A percentile compares a stretch with the other conserved stretches of the same genome.
Evolutionary conservation across 2,329 filamentous ascomycete genomes (phyloP).

Genomic region (Aspergillus calidoustus): DNA sequence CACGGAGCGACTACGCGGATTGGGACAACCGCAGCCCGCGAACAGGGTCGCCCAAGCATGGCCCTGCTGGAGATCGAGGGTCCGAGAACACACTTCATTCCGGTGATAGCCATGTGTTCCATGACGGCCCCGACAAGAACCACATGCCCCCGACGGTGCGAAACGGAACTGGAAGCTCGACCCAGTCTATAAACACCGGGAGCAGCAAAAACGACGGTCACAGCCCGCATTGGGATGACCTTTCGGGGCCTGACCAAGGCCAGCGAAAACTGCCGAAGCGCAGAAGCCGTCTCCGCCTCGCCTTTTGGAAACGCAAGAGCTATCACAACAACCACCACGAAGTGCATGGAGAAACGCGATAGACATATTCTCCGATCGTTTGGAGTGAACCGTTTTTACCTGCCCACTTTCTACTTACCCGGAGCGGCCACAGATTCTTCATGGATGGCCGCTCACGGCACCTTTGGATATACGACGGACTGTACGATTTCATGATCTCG

Average conservation of each 20-base stretch:
- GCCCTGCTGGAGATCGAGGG: conserved; percentile 19
- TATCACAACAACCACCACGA: conserved; percentile 37
- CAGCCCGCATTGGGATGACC: conserved; percentile 27
- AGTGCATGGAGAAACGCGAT: conserved; percentile 39
- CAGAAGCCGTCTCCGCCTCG: conserved; percentile 45
- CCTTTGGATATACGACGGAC: conserved; percentile 33
- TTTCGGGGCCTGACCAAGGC: conserved; percentile 23
- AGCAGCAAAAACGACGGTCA: conserved; percentile 33
- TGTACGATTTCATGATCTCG: conserved; percentile 38
- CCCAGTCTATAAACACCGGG: conserved; percentile 33
- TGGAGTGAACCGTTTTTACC: conserved; percentile 4
- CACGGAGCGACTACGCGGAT: conserved; percentile 36
- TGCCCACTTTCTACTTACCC: conserved; percentile 17
- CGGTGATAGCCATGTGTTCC: conserved; percentile 32
- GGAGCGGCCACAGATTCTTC: conserved; percentile 26
- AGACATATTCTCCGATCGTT: neutral
- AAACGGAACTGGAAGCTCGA: conserved; percentile 33
- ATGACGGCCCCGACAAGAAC: conserved; percentile 33
- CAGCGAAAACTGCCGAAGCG: conserved; percentile 40
- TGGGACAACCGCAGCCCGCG: conserved; percentile 36
- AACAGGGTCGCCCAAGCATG: conserved; percentile 35
- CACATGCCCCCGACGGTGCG: conserved; percentile 25
- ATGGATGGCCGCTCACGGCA: conserved; percentile 34
- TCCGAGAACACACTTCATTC: conserved; percentile 27
- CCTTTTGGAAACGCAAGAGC: conserved; percentile 46